These are phyloP conservation scores for Mucor saturninus DNA, from an alignment of 371 early-diverging fungal species.

Conservation along the genomic window DNA sequence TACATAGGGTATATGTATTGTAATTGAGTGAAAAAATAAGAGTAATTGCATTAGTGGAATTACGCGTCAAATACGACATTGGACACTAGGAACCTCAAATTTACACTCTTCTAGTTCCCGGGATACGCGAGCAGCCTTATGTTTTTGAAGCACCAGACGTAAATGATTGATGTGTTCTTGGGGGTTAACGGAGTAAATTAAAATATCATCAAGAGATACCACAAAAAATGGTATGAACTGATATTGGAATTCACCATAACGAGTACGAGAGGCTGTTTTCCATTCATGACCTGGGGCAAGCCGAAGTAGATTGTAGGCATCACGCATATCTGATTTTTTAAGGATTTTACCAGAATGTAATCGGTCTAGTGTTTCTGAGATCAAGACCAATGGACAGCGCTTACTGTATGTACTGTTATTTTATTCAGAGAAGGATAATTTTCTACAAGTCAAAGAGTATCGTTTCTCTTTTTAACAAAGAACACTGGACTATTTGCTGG, in stretches of 20 bases:
- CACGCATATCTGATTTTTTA: constrained; percentile 40
- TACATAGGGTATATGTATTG: too few species aligned
- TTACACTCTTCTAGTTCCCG: constrained; percentile 46
- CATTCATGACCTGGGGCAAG: constrained; percentile 10
- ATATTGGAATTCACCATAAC: constrained; percentile 48
- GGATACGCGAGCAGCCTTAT: constrained; percentile 32
- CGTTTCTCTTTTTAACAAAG: constrained; percentile 60
- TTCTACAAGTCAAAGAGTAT: constrained; percentile 36
- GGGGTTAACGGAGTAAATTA: constrained; percentile 40
- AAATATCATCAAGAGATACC: constrained; percentile 54
- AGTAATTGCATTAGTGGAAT: too few species aligned
- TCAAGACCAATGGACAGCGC: neutral
- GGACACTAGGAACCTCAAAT: constrained; percentile 35
- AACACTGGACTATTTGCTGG: constrained; percentile 55
- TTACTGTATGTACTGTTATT: constrained; percentile 32
- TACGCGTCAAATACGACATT: too few species aligned
- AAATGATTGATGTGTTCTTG: constrained; percentile 49
- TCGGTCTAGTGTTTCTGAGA: constrained; percentile 4
- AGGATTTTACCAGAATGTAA: neutral
- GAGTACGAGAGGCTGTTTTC: constrained; percentile 8
- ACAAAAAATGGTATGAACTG: constrained; percentile 52
- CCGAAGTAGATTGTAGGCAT: constrained; percentile 42
- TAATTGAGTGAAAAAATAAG: too few species aligned
- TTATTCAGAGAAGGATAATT: constrained; percentile 60
- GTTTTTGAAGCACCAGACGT: constrained; percentile 33